Evolutionary conservation across 148 eudicot genomes (phyloP).

Genomic region (Vaccinium darrowii): DNA sequence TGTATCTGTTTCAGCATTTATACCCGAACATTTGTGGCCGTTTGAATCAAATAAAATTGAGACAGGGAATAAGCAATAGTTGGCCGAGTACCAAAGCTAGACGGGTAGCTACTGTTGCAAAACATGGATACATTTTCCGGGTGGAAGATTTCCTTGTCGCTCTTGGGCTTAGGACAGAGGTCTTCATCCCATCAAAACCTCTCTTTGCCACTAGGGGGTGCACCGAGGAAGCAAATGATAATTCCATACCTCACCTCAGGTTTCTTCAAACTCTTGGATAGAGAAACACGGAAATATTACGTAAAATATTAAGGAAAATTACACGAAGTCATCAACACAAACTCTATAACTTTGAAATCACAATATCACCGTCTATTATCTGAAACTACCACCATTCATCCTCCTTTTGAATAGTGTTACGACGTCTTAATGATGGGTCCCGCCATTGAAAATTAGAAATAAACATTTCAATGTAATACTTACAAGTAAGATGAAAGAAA

Average conservation of each 20-base stretch:
- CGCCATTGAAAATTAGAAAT: neutral
- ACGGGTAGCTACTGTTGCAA: slow-evolving; percentile 22
- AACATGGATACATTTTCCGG: slow-evolving; percentile 22
- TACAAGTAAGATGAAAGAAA: neutral
- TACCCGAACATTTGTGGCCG: too few species aligned
- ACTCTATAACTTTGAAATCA: neutral
- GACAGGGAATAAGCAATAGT: neutral
- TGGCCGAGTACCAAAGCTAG: slow-evolving; percentile 22
- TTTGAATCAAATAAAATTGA: neutral
- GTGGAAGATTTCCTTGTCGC: slow-evolving; percentile 15
- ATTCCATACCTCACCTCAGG: slow-evolving; percentile 24
- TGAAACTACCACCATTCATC: neutral
- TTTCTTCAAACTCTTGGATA: neutral
- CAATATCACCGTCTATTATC: neutral
- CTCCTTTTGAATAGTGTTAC: neutral
- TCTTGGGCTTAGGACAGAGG: slow-evolving; percentile 10
- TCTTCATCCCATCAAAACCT: slow-evolving; percentile 9
- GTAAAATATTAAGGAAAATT: neutral
- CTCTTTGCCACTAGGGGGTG: slow-evolving; percentile 13
- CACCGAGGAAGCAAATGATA: slow-evolving; percentile 26
- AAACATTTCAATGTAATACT: neutral
- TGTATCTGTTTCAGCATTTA: too few species aligned
- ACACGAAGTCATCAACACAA: neutral
- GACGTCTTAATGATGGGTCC: neutral
- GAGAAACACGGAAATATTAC: neutral